These are phyloP conservation scores for Pezicula radicicola DNA, from an alignment of 2,329 filamentous ascomycete species.

Conservation along the genomic window DNA sequence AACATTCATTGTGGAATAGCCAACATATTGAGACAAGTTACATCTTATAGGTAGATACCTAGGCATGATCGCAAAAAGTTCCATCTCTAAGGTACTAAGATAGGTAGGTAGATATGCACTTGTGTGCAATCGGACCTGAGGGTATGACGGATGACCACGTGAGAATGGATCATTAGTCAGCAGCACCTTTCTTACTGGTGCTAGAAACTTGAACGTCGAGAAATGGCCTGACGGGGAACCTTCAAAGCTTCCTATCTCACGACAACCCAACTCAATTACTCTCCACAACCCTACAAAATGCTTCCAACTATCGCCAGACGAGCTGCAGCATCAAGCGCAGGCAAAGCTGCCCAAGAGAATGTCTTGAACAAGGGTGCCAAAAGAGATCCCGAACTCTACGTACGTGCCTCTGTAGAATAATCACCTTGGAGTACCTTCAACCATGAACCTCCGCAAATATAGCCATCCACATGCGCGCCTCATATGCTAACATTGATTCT, in stretches of 20 bases:
- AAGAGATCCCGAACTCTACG: slow-evolving; percentile 73
- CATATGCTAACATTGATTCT: slow-evolving; percentile 9
- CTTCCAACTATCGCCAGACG: slow-evolving; percentile 26
- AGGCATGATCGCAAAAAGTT: too few species aligned
- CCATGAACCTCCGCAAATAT: too few species aligned
- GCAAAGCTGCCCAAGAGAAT: slow-evolving; percentile 41
- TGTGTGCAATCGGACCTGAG: too few species aligned
- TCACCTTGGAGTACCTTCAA: too few species aligned
- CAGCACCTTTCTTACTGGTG: neutral
- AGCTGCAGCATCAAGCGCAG: slow-evolving; percentile 24
- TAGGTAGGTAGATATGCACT: too few species aligned
- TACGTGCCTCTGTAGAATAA: slow-evolving; percentile 36
- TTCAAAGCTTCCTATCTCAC: slow-evolving; percentile 2
- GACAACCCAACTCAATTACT: slow-evolving; percentile 6
- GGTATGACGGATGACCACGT: too few species aligned
- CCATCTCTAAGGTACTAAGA: too few species aligned
- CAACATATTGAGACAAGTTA: too few species aligned
- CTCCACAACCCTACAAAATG: slow-evolving; percentile 19
- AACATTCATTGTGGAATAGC: too few species aligned
- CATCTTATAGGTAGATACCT: too few species aligned
- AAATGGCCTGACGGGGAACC: slow-evolving; percentile 3
- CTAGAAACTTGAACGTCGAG: neutral
- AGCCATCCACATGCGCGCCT: too few species aligned
- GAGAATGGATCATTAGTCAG: too few species aligned
- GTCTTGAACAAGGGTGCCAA: slow-evolving; percentile 59